phyloP scores from a whole-genome alignment of 306 rosid genomes.

The Ceratonia siliqua region DNA sequence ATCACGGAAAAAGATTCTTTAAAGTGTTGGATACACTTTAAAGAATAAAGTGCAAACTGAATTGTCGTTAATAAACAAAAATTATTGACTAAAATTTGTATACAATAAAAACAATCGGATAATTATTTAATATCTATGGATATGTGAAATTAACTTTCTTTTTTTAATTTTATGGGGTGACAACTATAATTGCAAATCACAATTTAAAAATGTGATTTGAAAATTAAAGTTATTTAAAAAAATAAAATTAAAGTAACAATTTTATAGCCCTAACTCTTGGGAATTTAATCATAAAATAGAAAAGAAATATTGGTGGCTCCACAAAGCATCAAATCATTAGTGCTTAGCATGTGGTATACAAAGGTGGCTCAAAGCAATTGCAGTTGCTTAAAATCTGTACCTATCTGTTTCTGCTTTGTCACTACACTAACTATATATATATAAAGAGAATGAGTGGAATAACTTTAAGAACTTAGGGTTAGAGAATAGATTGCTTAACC shows the following conservation, averaged over 20 bases:
- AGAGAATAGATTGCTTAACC: constrained; percentile 40
- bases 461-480: constrained; percentile 35
- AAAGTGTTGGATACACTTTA: no score
- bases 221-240: no score
- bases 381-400: constrained; percentile 35
- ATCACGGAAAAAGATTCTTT: no score
- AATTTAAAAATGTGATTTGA: no score
- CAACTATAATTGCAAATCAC: no score
- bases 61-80: no score
- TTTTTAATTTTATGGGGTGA: no score
- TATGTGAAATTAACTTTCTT: no score
- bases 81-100: no score
- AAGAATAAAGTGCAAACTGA: no score
- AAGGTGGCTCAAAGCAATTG: constrained; percentile 38
- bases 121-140: no score
- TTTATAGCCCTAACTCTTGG: constrained; percentile 43
- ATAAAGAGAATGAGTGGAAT: constrained; percentile 3
- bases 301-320: constrained; percentile 36
- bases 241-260: background rate
- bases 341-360: constrained; percentile 44
- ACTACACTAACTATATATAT: constrained; percentile 35
- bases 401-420: constrained; percentile 45
- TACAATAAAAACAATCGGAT: no score
- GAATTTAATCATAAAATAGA: constrained; percentile 47
- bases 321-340: constrained; percentile 48